phyloP scores from a whole-genome alignment of 2,329 filamentous ascomycete genomes.

The Stylonectria norvegica region DNA sequence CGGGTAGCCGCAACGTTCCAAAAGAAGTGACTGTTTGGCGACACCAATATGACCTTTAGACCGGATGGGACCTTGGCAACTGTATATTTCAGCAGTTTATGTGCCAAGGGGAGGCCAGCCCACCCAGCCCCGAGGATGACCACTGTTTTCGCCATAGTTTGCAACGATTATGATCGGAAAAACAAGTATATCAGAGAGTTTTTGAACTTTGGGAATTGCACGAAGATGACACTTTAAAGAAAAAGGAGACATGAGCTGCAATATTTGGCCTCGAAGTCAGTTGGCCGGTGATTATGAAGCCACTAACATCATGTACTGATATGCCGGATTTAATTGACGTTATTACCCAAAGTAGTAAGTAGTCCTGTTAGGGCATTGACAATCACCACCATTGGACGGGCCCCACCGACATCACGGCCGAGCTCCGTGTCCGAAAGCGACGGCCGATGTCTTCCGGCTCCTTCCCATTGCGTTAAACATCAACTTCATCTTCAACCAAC shows the following conservation, averaged over 20 bases:
- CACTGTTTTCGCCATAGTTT: conserved; percentile 50
- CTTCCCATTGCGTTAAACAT: not conserved
- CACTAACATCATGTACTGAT: too few relatives aligned
- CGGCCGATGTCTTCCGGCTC: conserved; percentile 9
- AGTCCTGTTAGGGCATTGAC: conserved; percentile 13
- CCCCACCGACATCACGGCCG: conserved; percentile 24
- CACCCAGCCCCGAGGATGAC: conserved; percentile 52
- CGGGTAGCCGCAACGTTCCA: conserved; percentile 57
- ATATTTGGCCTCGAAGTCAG: too few relatives aligned
- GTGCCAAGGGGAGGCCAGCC: conserved; percentile 48
- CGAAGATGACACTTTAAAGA: too few relatives aligned
- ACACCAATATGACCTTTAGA: conserved; percentile 51
- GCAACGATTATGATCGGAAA: too few relatives aligned
- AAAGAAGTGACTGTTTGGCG: conserved; percentile 52
- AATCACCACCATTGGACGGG: too few relatives aligned
- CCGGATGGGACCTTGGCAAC: conserved; percentile 38
- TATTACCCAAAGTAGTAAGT: too few relatives aligned
- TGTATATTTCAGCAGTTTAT: conserved; percentile 50
- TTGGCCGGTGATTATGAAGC: too few relatives aligned
- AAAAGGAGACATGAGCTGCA: too few relatives aligned
- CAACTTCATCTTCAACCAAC: not conserved
- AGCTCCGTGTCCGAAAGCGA: conserved; percentile 29
- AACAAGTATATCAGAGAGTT: too few relatives aligned
- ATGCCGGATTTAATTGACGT: too few relatives aligned
- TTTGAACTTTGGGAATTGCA: too few relatives aligned